Percentiles rank a stretch among this genome's conserved stretches.
These are phyloP conservation scores for Stenogyne calaminthoides DNA, from an alignment of 305 asterid species.

Conservation along the genomic window DNA sequence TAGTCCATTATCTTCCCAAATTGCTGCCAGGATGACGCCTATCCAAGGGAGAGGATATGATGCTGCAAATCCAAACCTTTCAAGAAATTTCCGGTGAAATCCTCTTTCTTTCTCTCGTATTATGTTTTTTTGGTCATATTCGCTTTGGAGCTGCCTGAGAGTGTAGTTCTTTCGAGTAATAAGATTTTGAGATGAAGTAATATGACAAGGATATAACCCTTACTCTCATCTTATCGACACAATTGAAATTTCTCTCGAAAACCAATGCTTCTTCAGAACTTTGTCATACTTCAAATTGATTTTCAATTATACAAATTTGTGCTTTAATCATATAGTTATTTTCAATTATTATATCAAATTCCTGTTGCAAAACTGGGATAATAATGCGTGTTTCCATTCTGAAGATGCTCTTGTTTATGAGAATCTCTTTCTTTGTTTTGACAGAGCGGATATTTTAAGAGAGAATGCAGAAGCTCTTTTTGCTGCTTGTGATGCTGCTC, in stretches of 20 bases:
- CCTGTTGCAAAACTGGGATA: background rate
- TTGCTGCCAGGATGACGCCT: slow-evolving; percentile 42
- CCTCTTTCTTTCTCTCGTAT: slow-evolving; percentile 32
- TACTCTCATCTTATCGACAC: background rate
- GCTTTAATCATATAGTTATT: slow-evolving; percentile 1
- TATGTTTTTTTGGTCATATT: background rate
- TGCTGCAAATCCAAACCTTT: slow-evolving; percentile 60
- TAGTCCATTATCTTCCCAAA: slow-evolving; percentile 57
- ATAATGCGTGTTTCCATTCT: slow-evolving; percentile 3
- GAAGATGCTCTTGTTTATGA: slow-evolving; percentile 9
- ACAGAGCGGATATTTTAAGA: slow-evolving; percentile 92
- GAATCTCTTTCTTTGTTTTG: slow-evolving; percentile 35
- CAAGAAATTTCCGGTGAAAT: slow-evolving; percentile 78
- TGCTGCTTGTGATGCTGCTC: slow-evolving; percentile 99
- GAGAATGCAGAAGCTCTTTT: slow-evolving; percentile 97
- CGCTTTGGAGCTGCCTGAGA: background rate
- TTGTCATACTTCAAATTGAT: slow-evolving; percentile 12
- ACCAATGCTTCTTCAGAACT: slow-evolving; percentile 11
- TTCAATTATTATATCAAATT: slow-evolving; percentile 5
- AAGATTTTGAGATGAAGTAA: background rate
- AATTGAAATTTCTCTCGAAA: background rate
- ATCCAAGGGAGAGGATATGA: slow-evolving; percentile 72
- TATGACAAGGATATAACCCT: background rate
- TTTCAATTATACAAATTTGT: background rate
- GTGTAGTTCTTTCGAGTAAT: background rate